Percentiles rank a stretch among this genome's conserved stretches.
Conservation (phyloP, 2,329 filamentous ascomycete genomes). For the Aureobasidium uvarum region DNA sequence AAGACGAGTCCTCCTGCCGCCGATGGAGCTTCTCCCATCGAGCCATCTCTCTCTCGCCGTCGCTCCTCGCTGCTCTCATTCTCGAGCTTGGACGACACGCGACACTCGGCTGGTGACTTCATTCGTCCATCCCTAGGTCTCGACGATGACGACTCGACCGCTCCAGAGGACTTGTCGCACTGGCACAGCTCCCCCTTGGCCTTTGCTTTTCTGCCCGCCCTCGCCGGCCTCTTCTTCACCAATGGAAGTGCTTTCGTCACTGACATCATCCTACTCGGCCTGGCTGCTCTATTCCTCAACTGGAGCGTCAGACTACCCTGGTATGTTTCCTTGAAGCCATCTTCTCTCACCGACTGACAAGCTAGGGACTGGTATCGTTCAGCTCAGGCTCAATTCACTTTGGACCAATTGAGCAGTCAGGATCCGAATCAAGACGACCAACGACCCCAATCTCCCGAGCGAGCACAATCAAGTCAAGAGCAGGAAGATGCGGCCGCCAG, state of each 20-base stretch:
- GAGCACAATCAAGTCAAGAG: slow-evolving; percentile 24
- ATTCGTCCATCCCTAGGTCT: slow-evolving; percentile 53
- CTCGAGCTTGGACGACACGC: slow-evolving; percentile 66
- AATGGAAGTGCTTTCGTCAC: slow-evolving; percentile 82
- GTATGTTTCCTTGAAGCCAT: slow-evolving; percentile 49
- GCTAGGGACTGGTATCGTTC: slow-evolving; percentile 54
- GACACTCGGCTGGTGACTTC: slow-evolving; percentile 66
- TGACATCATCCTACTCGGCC: slow-evolving; percentile 73
- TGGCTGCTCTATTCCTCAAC: slow-evolving; percentile 84
- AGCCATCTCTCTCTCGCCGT: slow-evolving; percentile 49
- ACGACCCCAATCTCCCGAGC: neutral
- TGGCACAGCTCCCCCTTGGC: slow-evolving; percentile 80
- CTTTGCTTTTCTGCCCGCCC: slow-evolving; percentile 78
- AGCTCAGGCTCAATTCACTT: slow-evolving; percentile 41
- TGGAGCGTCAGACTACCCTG: slow-evolving; percentile 91
- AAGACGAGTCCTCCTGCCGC: slow-evolving; percentile 1
- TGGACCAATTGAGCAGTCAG: slow-evolving; percentile 12
- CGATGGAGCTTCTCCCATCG: slow-evolving; percentile 25
- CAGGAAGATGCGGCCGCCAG: slow-evolving; percentile 53
- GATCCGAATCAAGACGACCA: slow-evolving; percentile 24
- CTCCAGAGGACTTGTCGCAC: slow-evolving; percentile 58
- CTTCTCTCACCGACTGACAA: neutral
- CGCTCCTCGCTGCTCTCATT: slow-evolving; percentile 79
- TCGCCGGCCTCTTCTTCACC: slow-evolving; percentile 81
- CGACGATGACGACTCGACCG: slow-evolving; percentile 29